These are phyloP conservation scores for Otatea glauca DNA, from an alignment of 176 grass and related monocot genomes.

Conservation along the genomic window DNA sequence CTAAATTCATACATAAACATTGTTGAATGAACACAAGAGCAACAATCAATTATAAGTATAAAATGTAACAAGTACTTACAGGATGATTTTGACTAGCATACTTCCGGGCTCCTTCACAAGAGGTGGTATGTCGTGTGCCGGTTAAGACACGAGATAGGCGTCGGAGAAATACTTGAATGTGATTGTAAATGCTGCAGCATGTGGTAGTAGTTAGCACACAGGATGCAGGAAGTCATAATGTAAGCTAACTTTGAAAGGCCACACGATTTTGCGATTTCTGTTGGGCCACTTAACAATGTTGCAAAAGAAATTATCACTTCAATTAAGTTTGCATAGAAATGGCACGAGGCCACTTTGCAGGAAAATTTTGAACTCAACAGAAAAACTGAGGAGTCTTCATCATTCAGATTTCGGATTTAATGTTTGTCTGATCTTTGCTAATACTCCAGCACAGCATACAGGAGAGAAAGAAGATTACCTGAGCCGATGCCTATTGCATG, in stretches of 20 bases:
- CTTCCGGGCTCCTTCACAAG: slow-evolving; percentile 47
- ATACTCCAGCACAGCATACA: too few species aligned
- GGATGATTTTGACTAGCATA: slow-evolving; percentile 41
- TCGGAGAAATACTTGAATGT: slow-evolving; percentile 62
- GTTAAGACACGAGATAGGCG: slow-evolving; percentile 51
- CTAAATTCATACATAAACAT: slow-evolving; percentile 5
- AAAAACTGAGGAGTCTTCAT: neutral
- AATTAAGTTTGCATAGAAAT: neutral
- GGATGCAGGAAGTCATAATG: neutral
- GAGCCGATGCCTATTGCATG: slow-evolving; percentile 94
- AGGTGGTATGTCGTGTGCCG: slow-evolving; percentile 17
- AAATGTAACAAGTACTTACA: slow-evolving; percentile 56
- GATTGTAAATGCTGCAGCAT: slow-evolving; percentile 86
- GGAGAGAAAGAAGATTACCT: slow-evolving; percentile 56
- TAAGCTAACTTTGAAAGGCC: neutral
- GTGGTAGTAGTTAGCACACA: slow-evolving; percentile 26
- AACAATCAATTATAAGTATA: neutral
- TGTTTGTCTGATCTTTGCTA: neutral
- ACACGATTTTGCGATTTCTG: neutral
- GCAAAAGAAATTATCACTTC: slow-evolving; percentile 15
- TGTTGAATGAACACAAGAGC: neutral
- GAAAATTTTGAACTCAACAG: neutral
- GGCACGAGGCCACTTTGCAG: neutral
- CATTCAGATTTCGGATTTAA: slow-evolving; percentile 25
- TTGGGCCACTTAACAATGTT: neutral